These are phyloP conservation scores for Podospora conica DNA, from an alignment of 495 filamentous ascomycete genomes.

Conservation along the genomic window DNA sequence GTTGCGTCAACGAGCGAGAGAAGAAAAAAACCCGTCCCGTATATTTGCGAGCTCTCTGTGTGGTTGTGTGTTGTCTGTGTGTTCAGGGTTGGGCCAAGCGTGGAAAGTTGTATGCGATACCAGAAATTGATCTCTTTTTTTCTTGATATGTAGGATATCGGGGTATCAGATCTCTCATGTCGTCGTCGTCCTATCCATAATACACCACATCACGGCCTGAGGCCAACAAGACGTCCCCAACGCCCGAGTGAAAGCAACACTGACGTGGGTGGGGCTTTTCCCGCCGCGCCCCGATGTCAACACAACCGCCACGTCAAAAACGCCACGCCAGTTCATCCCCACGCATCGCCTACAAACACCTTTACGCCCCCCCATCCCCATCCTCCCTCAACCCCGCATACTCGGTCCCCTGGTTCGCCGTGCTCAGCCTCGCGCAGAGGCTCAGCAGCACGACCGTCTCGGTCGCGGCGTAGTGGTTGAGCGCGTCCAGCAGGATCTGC, in stretches of 20 bases:
- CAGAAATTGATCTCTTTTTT: not conserved
- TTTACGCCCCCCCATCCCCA: slow-evolving; percentile 25
- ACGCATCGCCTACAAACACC: not conserved
- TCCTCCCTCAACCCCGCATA: slow-evolving; percentile 46
- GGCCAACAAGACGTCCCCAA: not conserved
- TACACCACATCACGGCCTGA: no score
- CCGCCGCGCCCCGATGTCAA: not conserved
- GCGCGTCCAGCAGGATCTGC: slow-evolving; percentile 82
- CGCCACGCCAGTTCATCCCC: not conserved
- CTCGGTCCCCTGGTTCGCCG: slow-evolving; percentile 63
- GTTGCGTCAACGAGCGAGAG: not conserved
- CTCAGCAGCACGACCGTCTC: slow-evolving; percentile 92
- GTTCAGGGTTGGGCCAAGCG: not conserved
- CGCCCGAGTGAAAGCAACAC: not conserved
- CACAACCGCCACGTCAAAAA: not conserved
- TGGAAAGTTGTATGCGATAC: not conserved
- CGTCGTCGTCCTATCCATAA: not conserved
- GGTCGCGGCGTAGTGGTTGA: slow-evolving; percentile 95
- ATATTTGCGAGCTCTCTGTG: not conserved
- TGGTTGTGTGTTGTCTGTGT: no score
- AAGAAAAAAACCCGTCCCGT: not conserved
- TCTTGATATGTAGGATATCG: not conserved
- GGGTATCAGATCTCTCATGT: not conserved
- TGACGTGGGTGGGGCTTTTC: not conserved
- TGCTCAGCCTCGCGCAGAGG: slow-evolving; percentile 70